These are phyloP conservation scores for Sporisorium scitamineum DNA, from an alignment of 1,284 basidiomycete genomes.

Conservation along the genomic window DNA sequence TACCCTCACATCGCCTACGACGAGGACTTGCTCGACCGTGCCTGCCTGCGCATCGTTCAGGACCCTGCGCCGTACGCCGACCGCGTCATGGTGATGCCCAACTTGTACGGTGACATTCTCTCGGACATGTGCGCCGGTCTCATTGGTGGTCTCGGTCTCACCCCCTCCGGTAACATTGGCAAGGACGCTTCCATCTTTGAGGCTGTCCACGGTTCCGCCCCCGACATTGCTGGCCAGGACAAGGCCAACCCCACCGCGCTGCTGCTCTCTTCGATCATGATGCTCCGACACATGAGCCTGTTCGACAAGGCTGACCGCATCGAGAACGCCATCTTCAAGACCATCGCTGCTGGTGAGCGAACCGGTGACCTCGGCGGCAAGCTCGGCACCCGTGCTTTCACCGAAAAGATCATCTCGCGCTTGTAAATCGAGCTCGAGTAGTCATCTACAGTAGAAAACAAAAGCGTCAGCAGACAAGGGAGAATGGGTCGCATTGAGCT, in stretches of 20 bases:
- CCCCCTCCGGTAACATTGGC: constrained; percentile 98
- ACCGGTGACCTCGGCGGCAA: constrained; percentile 65
- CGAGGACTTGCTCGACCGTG: constrained; percentile 96
- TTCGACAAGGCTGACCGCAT: constrained; percentile 87
- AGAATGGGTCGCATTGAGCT: no score
- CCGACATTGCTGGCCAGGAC: constrained; percentile 77
- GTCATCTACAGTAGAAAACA: neutral
- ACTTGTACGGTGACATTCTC: constrained; percentile 96
- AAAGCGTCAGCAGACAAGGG: neutral
- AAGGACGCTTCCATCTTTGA: constrained; percentile 99
- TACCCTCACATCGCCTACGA: constrained; percentile 94
- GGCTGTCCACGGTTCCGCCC: constrained; percentile 86
- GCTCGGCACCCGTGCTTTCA: constrained; percentile 67
- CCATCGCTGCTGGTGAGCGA: constrained; percentile 62
- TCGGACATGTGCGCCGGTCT: constrained; percentile 99
- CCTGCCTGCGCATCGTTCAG: constrained; percentile 83
- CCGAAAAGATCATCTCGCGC: constrained; percentile 60
- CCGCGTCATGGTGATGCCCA: constrained; percentile 99
- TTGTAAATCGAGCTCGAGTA: constrained; percentile 27
- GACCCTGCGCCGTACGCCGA: constrained; percentile 94
- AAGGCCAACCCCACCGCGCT: constrained; percentile 98
- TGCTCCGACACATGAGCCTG: constrained; percentile 89
- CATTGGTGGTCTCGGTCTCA: constrained; percentile 96
- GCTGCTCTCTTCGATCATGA: constrained; percentile 94
- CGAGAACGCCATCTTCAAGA: constrained; percentile 79